phyloP scores from a whole-genome alignment of 139 green algal species.

The Haematococcus lacustris region DNA sequence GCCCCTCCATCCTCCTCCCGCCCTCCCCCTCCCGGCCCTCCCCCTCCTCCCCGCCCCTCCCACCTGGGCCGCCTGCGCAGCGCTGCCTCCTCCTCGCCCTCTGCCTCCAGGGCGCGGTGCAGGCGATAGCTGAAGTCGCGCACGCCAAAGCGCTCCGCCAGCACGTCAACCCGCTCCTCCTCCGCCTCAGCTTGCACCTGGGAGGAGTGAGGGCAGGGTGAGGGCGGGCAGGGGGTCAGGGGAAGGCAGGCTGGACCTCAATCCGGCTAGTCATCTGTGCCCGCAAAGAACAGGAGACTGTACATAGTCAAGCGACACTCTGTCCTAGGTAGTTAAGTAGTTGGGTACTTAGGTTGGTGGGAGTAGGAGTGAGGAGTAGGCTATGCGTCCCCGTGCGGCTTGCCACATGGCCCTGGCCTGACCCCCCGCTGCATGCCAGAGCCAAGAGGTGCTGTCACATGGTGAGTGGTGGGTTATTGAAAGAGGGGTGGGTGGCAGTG shows the following conservation, averaged over 20 bases:
- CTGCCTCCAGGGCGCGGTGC: conserved; percentile 46
- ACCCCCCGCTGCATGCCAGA: too few relatives aligned
- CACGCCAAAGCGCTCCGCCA: conserved; percentile 41
- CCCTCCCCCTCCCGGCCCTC: not conserved
- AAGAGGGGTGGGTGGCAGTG: not conserved
- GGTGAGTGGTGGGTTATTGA: not conserved
- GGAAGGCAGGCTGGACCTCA: too few relatives aligned
- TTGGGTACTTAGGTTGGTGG: too few relatives aligned
- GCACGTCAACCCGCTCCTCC: conserved; percentile 5
- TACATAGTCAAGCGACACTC: not conserved
- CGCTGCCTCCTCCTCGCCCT: conserved; percentile 53
- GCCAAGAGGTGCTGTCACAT: not conserved
- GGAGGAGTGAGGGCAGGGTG: too few relatives aligned
- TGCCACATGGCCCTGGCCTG: too few relatives aligned
- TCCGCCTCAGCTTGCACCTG: not conserved
- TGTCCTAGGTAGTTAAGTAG: too few relatives aligned
- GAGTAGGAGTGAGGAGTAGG: too few relatives aligned
- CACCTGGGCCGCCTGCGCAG: conserved; percentile 37
- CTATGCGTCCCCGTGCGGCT: too few relatives aligned
- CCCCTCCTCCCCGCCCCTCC: not conserved
- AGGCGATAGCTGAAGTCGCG: conserved; percentile 54
- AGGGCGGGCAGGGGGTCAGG: too few relatives aligned
- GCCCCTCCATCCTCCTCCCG: not conserved
- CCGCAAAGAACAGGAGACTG: not conserved
- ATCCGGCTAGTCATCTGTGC: too few relatives aligned